A percentile compares a stretch with the other conserved stretches of the same genome.
phyloP scores from a whole-genome alignment of 2,329 filamentous ascomycete genomes.

The Aspergillus luchuensis region DNA sequence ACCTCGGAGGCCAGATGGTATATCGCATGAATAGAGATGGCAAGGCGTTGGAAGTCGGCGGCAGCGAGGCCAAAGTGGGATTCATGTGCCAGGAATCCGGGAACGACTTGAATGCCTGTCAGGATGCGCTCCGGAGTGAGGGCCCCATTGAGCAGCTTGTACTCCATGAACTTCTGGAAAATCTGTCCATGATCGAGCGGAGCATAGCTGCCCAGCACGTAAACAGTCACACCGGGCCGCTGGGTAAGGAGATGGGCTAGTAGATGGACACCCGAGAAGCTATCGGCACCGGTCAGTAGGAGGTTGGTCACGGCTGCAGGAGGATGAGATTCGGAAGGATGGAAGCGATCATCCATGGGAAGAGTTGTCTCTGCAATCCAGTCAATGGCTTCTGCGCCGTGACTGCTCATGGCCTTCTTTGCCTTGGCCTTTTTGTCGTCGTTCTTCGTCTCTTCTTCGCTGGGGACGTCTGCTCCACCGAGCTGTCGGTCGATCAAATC shows the following conservation, averaged over 20 bases:
- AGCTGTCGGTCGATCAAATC: neutral
- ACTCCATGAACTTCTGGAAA: neutral
- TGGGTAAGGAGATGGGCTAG: neutral
- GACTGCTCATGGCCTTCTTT: neutral
- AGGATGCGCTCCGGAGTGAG: neutral
- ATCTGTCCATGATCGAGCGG: neutral
- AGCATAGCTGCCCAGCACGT: neutral
- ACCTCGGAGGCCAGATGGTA: slow-evolving; percentile 1
- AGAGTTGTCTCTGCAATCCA: neutral
- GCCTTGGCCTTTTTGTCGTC: neutral
- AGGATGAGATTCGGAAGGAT: neutral
- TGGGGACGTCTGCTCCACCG: neutral
- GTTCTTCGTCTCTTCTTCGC: no score
- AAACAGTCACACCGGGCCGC: neutral
- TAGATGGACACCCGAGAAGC: slow-evolving; percentile 1
- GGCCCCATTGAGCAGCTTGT: neutral
- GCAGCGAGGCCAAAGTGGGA: neutral
- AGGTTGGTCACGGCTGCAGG: slow-evolving; percentile 1
- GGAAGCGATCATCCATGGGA: neutral
- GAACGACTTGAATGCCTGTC: neutral
- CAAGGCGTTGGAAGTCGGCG: neutral
- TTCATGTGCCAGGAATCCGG: neutral
- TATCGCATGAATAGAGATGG: neutral
- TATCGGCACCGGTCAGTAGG: neutral
- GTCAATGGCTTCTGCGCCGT: neutral